Percentiles rank a stretch among this genome's conserved stretches.
These are phyloP conservation scores for Blastomyces silverae DNA, from an alignment of 2,329 filamentous ascomycete species.

Conservation along the genomic window DNA sequence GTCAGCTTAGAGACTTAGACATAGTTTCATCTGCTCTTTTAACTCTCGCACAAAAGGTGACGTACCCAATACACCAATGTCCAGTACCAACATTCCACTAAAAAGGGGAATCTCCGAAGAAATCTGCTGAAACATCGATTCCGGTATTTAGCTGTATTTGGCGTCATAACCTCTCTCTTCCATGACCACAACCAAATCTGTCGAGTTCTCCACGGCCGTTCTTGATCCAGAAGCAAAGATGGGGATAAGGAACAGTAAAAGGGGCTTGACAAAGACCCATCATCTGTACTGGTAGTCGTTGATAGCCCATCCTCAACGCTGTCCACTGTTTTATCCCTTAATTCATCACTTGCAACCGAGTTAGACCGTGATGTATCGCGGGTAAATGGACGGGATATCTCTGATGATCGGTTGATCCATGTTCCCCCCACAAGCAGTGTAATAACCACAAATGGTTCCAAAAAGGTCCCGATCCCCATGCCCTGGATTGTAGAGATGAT, in stretches of 20 bases:
- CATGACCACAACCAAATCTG: constrained; percentile 44
- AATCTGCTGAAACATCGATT: constrained; percentile 57
- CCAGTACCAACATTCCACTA: constrained; percentile 73
- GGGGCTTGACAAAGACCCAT: neutral
- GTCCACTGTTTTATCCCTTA: constrained; percentile 11
- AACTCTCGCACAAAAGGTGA: constrained; percentile 12
- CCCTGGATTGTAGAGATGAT: neutral
- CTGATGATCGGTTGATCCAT: constrained; percentile 51
- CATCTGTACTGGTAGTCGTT: neutral
- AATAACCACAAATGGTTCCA: constrained; percentile 58
- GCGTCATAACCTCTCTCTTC: constrained; percentile 48
- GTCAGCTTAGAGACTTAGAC: neutral
- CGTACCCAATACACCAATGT: constrained; percentile 68
- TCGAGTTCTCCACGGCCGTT: constrained; percentile 47
- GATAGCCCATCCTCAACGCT: neutral
- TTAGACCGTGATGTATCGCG: neutral
- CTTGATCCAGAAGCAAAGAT: constrained; percentile 37
- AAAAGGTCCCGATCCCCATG: constrained; percentile 52
- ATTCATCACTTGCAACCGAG: constrained; percentile 9
- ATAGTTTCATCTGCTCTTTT: neutral
- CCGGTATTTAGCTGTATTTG: constrained; percentile 56
- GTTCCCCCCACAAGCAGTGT: constrained; percentile 55
- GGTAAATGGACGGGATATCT: constrained; percentile 27
- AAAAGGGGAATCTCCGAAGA: constrained; percentile 61
- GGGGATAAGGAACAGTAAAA: constrained; percentile 33